Conservation (phyloP, 192 early-diverging fungal species). For the Linnemannia schmuckeri region DNA sequence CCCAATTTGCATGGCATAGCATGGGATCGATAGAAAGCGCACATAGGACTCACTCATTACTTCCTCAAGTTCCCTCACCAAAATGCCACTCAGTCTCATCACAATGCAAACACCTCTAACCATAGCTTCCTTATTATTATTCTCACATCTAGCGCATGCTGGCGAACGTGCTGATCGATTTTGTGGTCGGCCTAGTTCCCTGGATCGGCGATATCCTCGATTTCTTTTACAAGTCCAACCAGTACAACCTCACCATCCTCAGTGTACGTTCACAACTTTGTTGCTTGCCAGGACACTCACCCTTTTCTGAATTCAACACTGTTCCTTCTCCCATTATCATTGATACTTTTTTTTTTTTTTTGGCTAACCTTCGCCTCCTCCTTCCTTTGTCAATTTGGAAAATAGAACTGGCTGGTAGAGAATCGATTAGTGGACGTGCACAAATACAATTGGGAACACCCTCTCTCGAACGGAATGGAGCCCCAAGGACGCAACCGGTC, state of each 20-base stretch:
- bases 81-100: no score
- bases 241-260: slow-evolving; percentile 53
- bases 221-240: slow-evolving; percentile 51
- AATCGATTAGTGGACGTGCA: slow-evolving; percentile 45
- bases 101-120: background rate
- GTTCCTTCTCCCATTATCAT: background rate
- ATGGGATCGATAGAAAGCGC: background rate
- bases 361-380: background rate
- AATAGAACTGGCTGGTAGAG: slow-evolving; percentile 42
- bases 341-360: background rate
- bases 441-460: slow-evolving; percentile 44
- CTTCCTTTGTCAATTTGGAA: background rate
- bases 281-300: background rate
- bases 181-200: slow-evolving; percentile 38
- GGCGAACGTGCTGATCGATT: slow-evolving; percentile 42
- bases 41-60: background rate
- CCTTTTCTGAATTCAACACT: background rate
- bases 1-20: background rate
- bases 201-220: slow-evolving; percentile 50
- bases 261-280: slow-evolving; percentile 20
- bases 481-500: slow-evolving; percentile 78
- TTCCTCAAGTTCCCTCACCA: background rate
- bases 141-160: slow-evolving; percentile 34
- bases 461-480: slow-evolving; percentile 23
- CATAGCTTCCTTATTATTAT: background rate